Conservation (phyloP, 208 protist species). For the Crithidia thermophila region DNA sequence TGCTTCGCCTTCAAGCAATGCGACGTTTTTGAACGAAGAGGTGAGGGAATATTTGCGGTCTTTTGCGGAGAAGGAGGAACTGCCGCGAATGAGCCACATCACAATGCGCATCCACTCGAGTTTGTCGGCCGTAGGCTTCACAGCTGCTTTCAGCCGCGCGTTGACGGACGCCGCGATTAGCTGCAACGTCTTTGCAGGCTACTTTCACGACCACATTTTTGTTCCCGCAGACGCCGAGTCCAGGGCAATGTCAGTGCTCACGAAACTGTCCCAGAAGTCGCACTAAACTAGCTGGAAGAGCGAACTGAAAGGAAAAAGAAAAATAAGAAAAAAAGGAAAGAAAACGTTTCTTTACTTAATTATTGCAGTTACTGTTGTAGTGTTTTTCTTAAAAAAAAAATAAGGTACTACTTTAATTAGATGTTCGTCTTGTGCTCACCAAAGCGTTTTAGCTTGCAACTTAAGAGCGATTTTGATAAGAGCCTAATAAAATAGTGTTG, state of each 20-base stretch:
- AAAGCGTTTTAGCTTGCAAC: too few species aligned
- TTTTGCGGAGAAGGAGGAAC: conserved; percentile 11
- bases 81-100: conserved; percentile 40
- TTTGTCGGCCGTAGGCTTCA: conserved; percentile 50
- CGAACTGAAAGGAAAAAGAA: not conserved
- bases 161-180: conserved; percentile 45
- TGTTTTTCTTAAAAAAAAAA: too few species aligned
- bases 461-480: too few species aligned
- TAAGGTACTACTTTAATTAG: too few species aligned
- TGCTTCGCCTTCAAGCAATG: not conserved
- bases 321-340: conserved; percentile 18
- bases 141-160: conserved; percentile 40
- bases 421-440: too few species aligned
- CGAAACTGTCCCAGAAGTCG: conserved; percentile 1
- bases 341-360: too few species aligned
- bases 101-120: conserved; percentile 59
- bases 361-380: too few species aligned
- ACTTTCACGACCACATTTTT: conserved; percentile 59
- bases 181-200: conserved; percentile 54
- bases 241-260: conserved; percentile 25
- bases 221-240: conserved; percentile 20
- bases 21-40: not conserved
- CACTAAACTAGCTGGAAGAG: not conserved
- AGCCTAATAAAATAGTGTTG: too few species aligned
- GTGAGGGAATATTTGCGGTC: conserved; percentile 13